Evolutionary conservation across 306 rosid species (phyloP).

Genomic region (Cucurbita maxima): DNA sequence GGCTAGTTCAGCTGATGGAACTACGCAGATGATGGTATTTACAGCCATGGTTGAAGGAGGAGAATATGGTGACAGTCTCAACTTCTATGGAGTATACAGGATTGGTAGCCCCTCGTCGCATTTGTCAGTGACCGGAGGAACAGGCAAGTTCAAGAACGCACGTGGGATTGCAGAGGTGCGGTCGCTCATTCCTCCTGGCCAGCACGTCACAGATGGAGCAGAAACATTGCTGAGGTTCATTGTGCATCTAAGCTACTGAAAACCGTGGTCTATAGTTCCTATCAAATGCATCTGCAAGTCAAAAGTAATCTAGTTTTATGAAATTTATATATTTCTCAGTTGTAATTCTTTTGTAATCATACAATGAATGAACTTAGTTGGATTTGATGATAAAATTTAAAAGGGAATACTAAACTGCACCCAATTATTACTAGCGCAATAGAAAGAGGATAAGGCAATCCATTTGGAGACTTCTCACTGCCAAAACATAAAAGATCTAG

Average conservation of each 20-base stretch:
- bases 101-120: conserved; percentile 68
- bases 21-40: conserved; percentile 69
- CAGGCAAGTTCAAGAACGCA: conserved; percentile 67
- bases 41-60: conserved; percentile 88
- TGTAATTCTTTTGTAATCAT: background rate
- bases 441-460: conserved; percentile 51
- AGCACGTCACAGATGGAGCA: conserved; percentile 68
- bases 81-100: conserved; percentile 59
- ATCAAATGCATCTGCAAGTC: background rate
- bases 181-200: conserved; percentile 64
- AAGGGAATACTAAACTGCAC: conserved; percentile 55
- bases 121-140: conserved; percentile 65
- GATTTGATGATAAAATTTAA: background rate
- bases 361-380: background rate
- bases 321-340: background rate
- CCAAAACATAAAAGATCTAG: conserved; percentile 21
- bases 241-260: conserved; percentile 39
- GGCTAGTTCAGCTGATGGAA: conserved; percentile 75
- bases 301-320: background rate
- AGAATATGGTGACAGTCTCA: conserved; percentile 70
- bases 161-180: conserved; percentile 62
- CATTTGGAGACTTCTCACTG: conserved; percentile 61
- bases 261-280: conserved; percentile 15
- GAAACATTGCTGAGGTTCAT: conserved; percentile 67
- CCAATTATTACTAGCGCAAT: conserved; percentile 66